Conservation (phyloP, 140 eudicot species). For the Senecio squalidus region DNA sequence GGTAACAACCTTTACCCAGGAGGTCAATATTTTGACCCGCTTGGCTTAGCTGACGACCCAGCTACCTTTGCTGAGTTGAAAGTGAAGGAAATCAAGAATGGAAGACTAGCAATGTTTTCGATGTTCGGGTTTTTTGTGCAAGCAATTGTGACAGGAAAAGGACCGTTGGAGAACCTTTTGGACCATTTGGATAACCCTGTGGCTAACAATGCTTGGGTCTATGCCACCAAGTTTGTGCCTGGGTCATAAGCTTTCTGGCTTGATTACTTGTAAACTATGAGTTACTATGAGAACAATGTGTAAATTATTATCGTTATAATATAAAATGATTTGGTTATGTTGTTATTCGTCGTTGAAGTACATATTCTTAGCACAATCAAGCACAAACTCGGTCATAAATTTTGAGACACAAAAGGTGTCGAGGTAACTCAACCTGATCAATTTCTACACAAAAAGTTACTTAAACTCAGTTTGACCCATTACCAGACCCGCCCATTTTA, state of each 20-base stretch:
- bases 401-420: no score
- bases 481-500: not conserved
- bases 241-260: conserved; percentile 48
- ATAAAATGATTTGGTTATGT: not conserved
- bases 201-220: conserved; percentile 96
- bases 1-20: conserved; percentile 84
- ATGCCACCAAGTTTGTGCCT: conserved; percentile 91
- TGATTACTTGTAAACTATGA: conserved; percentile 9
- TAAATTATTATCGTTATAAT: conserved; percentile 7
- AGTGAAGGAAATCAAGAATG: conserved; percentile 95
- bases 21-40: conserved; percentile 63
- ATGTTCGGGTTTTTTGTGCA: conserved; percentile 93
- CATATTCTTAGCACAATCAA: no score
- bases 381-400: no score
- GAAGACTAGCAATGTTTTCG: conserved; percentile 93
- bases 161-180: conserved; percentile 88
- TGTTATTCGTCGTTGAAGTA: not conserved
- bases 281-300: conserved; percentile 10
- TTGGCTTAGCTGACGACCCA: conserved; percentile 68
- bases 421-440: no score
- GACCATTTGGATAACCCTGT: conserved; percentile 93
- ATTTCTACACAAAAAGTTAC: no score
- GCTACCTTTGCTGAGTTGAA: conserved; percentile 57
- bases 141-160: conserved; percentile 93
- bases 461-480: no score